Evolutionary conservation across 2,329 filamentous ascomycete genomes (phyloP).

Genomic region (Conoideocrella luteorostrata): DNA sequence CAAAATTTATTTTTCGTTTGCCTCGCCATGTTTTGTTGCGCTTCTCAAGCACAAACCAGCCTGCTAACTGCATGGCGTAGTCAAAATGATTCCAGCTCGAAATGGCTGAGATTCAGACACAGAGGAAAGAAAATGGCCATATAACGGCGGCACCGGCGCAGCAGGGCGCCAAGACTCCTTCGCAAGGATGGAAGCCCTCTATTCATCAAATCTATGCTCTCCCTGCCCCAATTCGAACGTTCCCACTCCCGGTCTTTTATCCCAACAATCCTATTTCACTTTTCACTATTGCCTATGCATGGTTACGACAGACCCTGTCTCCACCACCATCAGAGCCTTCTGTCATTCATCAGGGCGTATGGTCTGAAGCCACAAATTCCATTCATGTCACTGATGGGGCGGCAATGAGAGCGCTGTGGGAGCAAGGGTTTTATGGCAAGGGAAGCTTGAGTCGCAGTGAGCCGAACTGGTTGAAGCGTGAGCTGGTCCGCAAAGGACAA

Average conservation of each 20-base stretch:
- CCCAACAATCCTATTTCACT: constrained; percentile 89
- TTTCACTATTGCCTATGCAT: constrained; percentile 70
- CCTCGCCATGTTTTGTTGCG: not conserved
- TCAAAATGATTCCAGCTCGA: constrained; percentile 40
- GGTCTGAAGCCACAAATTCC: constrained; percentile 74
- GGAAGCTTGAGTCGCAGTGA: constrained; percentile 90
- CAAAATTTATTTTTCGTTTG: constrained; percentile 11
- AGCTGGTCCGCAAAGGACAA: constrained; percentile 65
- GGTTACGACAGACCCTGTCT: constrained; percentile 66
- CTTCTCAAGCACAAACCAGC: not conserved
- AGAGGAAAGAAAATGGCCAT: constrained; percentile 12
- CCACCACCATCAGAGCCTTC: constrained; percentile 59
- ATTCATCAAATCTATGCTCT: constrained; percentile 73
- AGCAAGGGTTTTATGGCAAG: constrained; percentile 96
- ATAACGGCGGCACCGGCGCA: constrained; percentile 12
- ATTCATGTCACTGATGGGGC: constrained; percentile 74
- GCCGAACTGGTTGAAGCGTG: constrained; percentile 82
- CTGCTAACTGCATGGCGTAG: constrained; percentile 18
- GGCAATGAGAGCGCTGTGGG: constrained; percentile 79
- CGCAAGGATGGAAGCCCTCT: constrained; percentile 32
- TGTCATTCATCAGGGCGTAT: constrained; percentile 64
- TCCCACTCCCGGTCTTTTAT: constrained; percentile 81
- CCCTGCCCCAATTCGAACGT: constrained; percentile 71
- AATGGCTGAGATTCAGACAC: constrained; percentile 36
- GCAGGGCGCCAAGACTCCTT: constrained; percentile 7